Evolutionary conservation across 1,139 yeast genomes (phyloP).

Genomic region (Nakaseomyces kungkrabaensis): DNA sequence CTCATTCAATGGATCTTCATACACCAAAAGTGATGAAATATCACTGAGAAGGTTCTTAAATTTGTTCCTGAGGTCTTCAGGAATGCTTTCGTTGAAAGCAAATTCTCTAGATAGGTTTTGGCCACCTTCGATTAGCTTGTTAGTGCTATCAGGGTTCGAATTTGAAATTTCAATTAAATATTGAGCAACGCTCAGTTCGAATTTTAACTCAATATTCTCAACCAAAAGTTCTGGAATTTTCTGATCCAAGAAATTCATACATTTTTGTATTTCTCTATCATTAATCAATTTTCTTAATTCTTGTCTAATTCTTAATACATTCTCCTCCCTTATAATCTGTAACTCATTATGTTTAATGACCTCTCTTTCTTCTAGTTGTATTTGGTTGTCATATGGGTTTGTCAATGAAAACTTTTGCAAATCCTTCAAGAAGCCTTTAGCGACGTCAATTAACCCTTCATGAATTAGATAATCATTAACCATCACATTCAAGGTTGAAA

Average conservation of each 20-base stretch:
- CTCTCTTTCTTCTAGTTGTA: constrained; percentile 5
- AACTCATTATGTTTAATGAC: constrained; percentile 23
- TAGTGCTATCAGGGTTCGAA: constrained; percentile 28
- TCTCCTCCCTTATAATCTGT: constrained; percentile 30
- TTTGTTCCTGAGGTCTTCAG: constrained; percentile 15
- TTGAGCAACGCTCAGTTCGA: constrained; percentile 44
- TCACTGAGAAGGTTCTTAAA: constrained; percentile 32
- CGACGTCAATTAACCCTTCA: constrained; percentile 62
- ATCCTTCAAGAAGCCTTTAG: constrained; percentile 50
- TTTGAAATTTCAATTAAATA: constrained; percentile 34
- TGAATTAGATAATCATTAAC: constrained; percentile 63
- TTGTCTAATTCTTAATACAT: constrained; percentile 42
- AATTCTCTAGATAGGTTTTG: constrained; percentile 36
- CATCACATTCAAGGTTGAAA: constrained; percentile 42
- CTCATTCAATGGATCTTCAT: constrained; percentile 35
- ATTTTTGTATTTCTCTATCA: constrained; percentile 40
- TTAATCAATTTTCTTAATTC: constrained; percentile 39
- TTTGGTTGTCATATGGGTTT: constrained; percentile 14
- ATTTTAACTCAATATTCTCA: constrained; percentile 37
- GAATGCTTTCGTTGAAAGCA: constrained; percentile 25
- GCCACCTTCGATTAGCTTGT: constrained; percentile 38
- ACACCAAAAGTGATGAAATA: constrained; percentile 44
- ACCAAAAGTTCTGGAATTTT: constrained; percentile 41
- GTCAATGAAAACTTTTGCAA: constrained; percentile 27
- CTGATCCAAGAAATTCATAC: constrained; percentile 35